Evolutionary conservation across 768 basidiomycete species (phyloP).

Genomic region (Symmetrospora coprosmae): DNA sequence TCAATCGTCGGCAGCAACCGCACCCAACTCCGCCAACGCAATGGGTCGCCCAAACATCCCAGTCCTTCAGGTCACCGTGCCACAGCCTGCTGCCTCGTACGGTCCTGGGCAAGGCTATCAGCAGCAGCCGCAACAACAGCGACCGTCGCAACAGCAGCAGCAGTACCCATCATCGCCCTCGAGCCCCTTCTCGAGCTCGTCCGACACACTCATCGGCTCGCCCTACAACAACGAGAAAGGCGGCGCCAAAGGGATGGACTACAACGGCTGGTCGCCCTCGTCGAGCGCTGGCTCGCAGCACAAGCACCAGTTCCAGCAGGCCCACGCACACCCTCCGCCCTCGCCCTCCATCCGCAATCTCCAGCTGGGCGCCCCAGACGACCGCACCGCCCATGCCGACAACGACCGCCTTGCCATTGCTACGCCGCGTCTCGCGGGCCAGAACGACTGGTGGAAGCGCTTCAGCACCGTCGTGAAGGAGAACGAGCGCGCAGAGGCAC

Average conservation of each 20-base stretch:
- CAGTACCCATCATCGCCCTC: background rate
- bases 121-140: background rate
- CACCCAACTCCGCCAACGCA: background rate
- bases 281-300: background rate
- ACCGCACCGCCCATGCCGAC: background rate
- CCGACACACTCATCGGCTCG: conserved; percentile 8
- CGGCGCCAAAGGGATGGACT: background rate
- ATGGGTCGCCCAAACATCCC: background rate
- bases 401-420: conserved; percentile 14
- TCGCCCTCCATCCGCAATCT: conserved; percentile 14
- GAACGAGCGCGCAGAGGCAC: background rate
- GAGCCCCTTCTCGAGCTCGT: conserved; percentile 3
- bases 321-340: background rate
- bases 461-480: conserved; percentile 11
- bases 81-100: background rate
- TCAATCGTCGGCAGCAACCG: background rate
- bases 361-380: background rate
- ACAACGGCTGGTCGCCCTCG: conserved; percentile 1
- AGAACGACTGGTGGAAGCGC: conserved; percentile 11
- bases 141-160: background rate
- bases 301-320: background rate
- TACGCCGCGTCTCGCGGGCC: conserved; percentile 1
- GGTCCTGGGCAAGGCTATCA: too few relatives aligned
- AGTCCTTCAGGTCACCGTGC: conserved; percentile 8
- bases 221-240: background rate